Conservation (phyloP, 768 basidiomycete species). For the Xerocomellus amylosporus region DNA sequence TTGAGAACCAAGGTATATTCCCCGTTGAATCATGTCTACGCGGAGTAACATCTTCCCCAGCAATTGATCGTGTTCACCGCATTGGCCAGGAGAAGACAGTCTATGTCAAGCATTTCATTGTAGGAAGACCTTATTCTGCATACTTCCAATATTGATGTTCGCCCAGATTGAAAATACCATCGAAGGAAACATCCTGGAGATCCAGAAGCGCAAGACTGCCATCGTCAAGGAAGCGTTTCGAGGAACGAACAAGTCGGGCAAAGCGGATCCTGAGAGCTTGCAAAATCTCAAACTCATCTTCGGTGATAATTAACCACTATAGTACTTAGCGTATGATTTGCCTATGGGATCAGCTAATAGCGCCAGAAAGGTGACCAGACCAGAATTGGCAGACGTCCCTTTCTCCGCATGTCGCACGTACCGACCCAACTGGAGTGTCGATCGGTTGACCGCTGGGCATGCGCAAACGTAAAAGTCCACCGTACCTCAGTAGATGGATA, state of each 20-base stretch:
- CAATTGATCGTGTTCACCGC: slow-evolving; percentile 82
- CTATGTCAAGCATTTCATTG: slow-evolving; percentile 83
- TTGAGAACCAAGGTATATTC: slow-evolving; percentile 69
- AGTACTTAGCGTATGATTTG: slow-evolving; percentile 29
- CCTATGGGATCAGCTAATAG: slow-evolving; percentile 36
- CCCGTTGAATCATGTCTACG: not conserved
- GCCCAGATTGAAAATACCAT: slow-evolving; percentile 67
- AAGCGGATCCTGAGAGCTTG: slow-evolving; percentile 64
- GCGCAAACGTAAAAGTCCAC: slow-evolving; percentile 30
- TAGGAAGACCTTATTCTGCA: slow-evolving; percentile 32
- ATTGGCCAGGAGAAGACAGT: slow-evolving; percentile 83
- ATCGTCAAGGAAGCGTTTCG: slow-evolving; percentile 84
- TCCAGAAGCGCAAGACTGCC: slow-evolving; percentile 84
- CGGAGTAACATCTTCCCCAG: slow-evolving; percentile 35
- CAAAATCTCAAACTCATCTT: slow-evolving; percentile 63
- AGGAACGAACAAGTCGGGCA: slow-evolving; percentile 44
- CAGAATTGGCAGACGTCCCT: slow-evolving; percentile 61
- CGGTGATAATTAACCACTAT: slow-evolving; percentile 24
- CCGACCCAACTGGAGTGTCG: slow-evolving; percentile 50
- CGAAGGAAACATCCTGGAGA: slow-evolving; percentile 73
- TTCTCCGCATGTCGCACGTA: slow-evolving; percentile 63
- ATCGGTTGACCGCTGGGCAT: slow-evolving; percentile 46
- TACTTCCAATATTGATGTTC: not conserved
- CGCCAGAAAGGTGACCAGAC: slow-evolving; percentile 74
- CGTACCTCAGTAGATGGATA: no score